Evolutionary conservation across 2,329 filamentous ascomycete genomes (phyloP).

Genomic region (Stromatinia cepivora): DNA sequence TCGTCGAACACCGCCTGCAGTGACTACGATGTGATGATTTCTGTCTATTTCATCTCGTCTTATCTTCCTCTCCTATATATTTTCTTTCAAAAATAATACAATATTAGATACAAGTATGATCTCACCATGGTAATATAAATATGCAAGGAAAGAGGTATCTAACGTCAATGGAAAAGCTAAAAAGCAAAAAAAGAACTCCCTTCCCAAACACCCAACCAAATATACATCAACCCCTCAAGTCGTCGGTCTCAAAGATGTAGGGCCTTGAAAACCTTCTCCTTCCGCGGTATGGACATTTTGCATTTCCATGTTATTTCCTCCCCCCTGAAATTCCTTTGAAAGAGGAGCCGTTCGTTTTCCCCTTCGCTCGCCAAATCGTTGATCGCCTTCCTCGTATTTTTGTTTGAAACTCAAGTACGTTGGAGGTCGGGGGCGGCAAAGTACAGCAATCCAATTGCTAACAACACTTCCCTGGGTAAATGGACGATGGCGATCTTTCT

Average conservation of each 20-base stretch:
- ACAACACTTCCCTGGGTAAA: constrained; percentile 77
- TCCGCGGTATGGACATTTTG: constrained; percentile 49
- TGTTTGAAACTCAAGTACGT: constrained; percentile 88
- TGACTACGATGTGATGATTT: not conserved
- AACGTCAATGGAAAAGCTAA: not conserved
- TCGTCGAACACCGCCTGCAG: constrained; percentile 11
- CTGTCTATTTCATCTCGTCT: not conserved
- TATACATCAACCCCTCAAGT: not conserved
- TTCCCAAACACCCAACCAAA: not conserved
- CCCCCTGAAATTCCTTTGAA: constrained; percentile 52
- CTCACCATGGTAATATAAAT: constrained; percentile 2
- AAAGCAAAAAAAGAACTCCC: constrained; percentile 2
- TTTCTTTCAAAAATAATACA: constrained; percentile 3
- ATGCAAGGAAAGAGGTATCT: constrained; percentile 20
- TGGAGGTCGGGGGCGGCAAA: constrained; percentile 80
- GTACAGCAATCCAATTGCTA: constrained; percentile 78
- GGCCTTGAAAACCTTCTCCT: constrained; percentile 53
- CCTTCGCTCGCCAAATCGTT: constrained; percentile 68
- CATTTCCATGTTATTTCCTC: constrained; percentile 70
- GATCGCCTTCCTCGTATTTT: constrained; percentile 75
- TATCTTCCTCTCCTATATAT: not conserved
- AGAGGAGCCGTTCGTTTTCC: constrained; percentile 52
- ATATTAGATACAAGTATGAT: constrained; percentile 14
- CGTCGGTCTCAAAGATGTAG: constrained; percentile 38
- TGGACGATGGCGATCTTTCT: constrained; percentile 85